Evolutionary conservation across 2,329 filamentous ascomycete genomes (phyloP).

Genomic region (Aplosporella prunicola): DNA sequence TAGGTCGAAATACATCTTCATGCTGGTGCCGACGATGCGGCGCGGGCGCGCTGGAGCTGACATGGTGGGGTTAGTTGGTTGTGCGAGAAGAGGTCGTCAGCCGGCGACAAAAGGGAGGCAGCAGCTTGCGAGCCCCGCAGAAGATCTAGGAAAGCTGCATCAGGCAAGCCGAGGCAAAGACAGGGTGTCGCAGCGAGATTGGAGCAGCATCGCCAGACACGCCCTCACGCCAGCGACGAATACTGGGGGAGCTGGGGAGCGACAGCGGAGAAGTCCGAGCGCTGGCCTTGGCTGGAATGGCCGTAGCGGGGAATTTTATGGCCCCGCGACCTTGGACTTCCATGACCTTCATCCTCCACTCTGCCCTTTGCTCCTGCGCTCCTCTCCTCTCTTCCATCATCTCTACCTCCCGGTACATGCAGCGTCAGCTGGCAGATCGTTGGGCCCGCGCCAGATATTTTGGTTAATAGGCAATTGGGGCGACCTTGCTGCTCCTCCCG

Average conservation of each 20-base stretch:
- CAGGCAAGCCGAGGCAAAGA: constrained; percentile 2
- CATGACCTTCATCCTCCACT: constrained; percentile 2
- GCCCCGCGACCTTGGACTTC: constrained; percentile 2
- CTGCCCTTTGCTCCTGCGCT: neutral
- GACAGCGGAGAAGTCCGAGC: no score
- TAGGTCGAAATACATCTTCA: constrained; percentile 74
- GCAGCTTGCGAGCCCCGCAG: constrained; percentile 2
- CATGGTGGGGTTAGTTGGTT: constrained; percentile 1
- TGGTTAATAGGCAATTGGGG: constrained; percentile 27
- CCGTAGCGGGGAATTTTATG: constrained; percentile 4
- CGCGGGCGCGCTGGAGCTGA: constrained; percentile 29
- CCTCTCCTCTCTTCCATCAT: neutral
- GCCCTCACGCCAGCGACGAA: no score
- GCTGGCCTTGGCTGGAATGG: neutral
- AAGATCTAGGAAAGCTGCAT: constrained; percentile 1
- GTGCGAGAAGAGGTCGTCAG: neutral
- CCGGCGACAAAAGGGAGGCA: neutral
- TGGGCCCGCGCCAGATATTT: constrained; percentile 39
- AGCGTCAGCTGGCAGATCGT: constrained; percentile 43
- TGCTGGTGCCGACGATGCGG: constrained; percentile 62
- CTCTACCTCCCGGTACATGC: constrained; percentile 37
- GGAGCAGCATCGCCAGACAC: no score
- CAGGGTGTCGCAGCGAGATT: neutral
- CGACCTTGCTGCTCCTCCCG: no score
- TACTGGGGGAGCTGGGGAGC: no score